Base-by-base conservation (phyloP, 805 yeast genomes). In the Wickerhamomyces ciferrii region DNA sequence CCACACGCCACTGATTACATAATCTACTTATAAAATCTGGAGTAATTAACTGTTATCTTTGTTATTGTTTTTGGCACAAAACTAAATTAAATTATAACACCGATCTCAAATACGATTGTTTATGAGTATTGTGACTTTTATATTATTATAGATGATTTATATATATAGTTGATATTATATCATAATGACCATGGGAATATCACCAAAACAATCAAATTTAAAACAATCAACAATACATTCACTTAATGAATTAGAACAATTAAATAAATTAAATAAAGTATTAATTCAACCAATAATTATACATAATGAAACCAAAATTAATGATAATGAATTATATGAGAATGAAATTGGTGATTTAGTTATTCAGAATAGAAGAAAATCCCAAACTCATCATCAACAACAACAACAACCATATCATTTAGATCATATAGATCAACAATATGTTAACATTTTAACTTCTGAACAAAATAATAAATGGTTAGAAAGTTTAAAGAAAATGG, bases 321-420 rank as follows among this genome's bases (percentile, higher is more conserved):
- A 36, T 15, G 41, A 43, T 10, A 35, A 38, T 14, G 40, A 41
- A 40, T 37, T 10, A 34, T 18, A 14, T 4, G 19, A 34, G 2
- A 15, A 17, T 9, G 4, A 20, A 11, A 39, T 47, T 19, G 53
- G 55, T 1, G 52, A 46, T 7, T 24, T 48, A 15, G 43, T 52
- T 2, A 36, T 42, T 13, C 41, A 37, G 7, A 52, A 50, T n/a
- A 46, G 55, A 39, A 14, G 24, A 34, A 23, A 27, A 15, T 32
- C 31, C n/a, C n/a, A n/a, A n/a, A 27, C 6, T 24, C 27, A 10
- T 24, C 10, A 6, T 10, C 9, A 24, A 6, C 27, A 24, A 24
- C 27, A 24, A 24, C 9, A 27, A 27, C 31, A 27, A 27, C 31
- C 31, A 14, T n/a, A 32, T 32, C 35, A 32, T 14, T n/a, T 17